Evolutionary conservation across 139 green algal genomes (phyloP).

Genomic region (Zygnema cylindricum): DNA sequence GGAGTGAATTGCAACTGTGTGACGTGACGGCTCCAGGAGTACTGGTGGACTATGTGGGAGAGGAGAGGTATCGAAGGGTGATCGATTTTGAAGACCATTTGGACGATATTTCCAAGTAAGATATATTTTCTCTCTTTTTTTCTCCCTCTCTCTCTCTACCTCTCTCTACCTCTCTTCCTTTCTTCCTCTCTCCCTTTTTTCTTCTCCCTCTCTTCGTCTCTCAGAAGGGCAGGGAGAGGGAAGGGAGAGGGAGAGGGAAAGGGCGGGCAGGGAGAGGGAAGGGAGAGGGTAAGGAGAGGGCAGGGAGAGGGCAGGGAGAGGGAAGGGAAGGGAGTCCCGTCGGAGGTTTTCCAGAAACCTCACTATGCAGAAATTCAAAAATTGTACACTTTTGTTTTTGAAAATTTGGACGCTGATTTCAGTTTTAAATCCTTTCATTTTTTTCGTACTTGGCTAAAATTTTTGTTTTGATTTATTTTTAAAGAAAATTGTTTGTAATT

Average conservation of each 20-base stretch:
- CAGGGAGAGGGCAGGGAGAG: too few species aligned
- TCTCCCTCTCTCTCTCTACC: background rate
- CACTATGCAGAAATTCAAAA: too few species aligned
- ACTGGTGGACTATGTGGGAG: constrained; percentile 41
- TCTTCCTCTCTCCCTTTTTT: constrained; percentile 5
- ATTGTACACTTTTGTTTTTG: too few species aligned
- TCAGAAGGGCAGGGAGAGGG: background rate
- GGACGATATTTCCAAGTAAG: constrained; percentile 55
- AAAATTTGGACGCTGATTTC: too few species aligned
- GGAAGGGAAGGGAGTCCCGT: too few species aligned
- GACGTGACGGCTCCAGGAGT: background rate
- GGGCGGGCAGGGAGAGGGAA: too few species aligned
- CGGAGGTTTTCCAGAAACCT: too few species aligned
- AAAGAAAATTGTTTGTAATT: too few species aligned
- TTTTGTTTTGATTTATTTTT: too few species aligned
- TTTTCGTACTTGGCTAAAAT: too few species aligned
- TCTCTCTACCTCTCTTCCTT: background rate
- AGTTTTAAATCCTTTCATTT: too few species aligned
- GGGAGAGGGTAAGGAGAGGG: too few species aligned
- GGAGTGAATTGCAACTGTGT: background rate
- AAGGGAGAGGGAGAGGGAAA: background rate
- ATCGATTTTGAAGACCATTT: constrained; percentile 63
- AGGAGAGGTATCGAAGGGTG: constrained; percentile 44
- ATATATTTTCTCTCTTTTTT: background rate
- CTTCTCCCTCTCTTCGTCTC: background rate